A percentile compares a stretch with the other conserved stretches of the same genome.
Conservation (phyloP, 306 rosid species). For the Clitoria ternatea region DNA sequence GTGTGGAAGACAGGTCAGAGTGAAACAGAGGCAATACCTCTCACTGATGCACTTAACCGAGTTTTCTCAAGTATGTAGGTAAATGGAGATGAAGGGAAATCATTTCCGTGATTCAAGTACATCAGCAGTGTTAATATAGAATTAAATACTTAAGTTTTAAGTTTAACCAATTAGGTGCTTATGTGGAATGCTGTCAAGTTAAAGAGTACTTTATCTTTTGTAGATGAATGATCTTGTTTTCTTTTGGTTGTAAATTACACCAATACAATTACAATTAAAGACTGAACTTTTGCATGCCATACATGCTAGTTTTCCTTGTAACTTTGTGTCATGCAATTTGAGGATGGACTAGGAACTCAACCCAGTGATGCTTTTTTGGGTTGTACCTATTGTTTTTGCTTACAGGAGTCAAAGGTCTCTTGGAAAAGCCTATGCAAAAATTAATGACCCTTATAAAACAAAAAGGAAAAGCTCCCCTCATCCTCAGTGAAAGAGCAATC, state of each 20-base stretch:
- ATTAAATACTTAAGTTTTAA: background rate
- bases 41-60: conserved; percentile 43
- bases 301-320: background rate
- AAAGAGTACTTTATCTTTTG: background rate
- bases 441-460: background rate
- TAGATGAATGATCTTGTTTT: background rate
- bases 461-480: background rate
- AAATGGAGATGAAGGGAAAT: background rate
- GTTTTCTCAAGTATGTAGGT: background rate
- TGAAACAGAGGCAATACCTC: conserved; percentile 46
- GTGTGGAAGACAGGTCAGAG: conserved; percentile 68
- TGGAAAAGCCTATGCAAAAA: background rate
- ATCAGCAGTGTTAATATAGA: background rate
- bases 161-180: background rate
- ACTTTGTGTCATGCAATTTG: background rate
- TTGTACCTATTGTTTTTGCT: too few species aligned
- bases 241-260: background rate
- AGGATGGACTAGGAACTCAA: background rate
- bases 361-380: background rate
- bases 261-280: background rate
- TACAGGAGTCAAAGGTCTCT: background rate
- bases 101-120: background rate
- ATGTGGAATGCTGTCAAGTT: background rate
- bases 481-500: background rate
- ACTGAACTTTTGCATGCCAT: background rate